A percentile compares a stretch with the other conserved stretches of the same genome.
Conservation (phyloP, 768 basidiomycete genomes). For the Mycena crocata region DNA sequence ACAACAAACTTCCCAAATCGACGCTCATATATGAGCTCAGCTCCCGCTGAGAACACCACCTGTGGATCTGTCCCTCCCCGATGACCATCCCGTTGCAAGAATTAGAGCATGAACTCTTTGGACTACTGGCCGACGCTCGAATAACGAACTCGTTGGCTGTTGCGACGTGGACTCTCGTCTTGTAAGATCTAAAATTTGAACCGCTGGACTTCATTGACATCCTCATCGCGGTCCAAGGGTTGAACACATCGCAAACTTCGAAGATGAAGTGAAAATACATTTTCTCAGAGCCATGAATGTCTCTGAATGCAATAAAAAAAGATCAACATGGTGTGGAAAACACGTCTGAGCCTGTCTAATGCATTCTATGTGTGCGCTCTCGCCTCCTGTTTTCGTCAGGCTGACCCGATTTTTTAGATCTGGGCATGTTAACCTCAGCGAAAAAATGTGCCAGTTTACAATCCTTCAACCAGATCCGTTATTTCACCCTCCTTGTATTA, state of each 20-base stretch:
- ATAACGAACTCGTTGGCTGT: conserved; percentile 18
- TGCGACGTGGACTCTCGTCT: neutral
- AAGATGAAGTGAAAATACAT: conserved; percentile 5
- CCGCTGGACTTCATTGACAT: neutral
- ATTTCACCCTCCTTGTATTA: conserved; percentile 18
- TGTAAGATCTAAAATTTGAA: neutral
- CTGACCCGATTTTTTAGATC: neutral
- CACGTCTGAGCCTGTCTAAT: conserved; percentile 6
- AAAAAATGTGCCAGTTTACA: neutral
- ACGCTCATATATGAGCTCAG: too few species aligned
- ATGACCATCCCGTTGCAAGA: neutral
- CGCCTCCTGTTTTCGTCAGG: too few species aligned
- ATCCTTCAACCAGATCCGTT: conserved; percentile 17
- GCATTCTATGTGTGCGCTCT: conserved; percentile 6
- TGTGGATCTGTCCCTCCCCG: neutral
- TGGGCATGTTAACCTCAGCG: neutral
- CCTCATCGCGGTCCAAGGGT: neutral
- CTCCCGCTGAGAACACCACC: too few species aligned
- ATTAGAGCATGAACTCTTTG: conserved; percentile 7
- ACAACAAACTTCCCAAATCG: too few species aligned
- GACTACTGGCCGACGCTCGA: conserved; percentile 10
- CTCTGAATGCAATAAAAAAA: neutral
- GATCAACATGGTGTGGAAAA: conserved; percentile 22
- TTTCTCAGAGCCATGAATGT: neutral
- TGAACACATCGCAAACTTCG: conserved; percentile 21